A percentile compares a stretch with the other conserved stretches of the same genome.
Evolutionary conservation across 768 basidiomycete genomes (phyloP).

Genomic region (Termitomyces sp.): DNA sequence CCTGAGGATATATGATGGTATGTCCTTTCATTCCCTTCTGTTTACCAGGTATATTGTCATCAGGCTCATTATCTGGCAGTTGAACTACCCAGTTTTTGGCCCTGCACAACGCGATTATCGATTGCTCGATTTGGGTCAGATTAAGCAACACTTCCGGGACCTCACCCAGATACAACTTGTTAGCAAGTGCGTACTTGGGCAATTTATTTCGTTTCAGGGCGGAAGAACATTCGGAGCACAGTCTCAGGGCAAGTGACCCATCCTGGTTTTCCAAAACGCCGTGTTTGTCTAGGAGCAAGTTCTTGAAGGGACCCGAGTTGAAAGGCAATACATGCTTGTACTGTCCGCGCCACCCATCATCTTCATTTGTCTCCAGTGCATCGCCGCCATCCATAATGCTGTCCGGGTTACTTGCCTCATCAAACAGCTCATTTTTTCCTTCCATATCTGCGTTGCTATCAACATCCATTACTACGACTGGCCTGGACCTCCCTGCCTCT

Average conservation of each 20-base stretch:
- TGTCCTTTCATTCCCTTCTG: conserved; percentile 37
- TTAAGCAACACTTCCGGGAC: conserved; percentile 29
- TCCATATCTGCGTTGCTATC: too few species aligned
- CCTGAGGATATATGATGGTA: conserved; percentile 40
- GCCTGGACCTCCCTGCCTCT: too few species aligned
- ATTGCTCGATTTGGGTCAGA: conserved; percentile 36
- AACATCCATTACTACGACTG: too few species aligned
- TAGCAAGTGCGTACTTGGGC: conserved; percentile 31
- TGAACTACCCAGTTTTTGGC: conserved; percentile 37
- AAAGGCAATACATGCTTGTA: too few species aligned
- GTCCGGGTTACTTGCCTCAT: too few species aligned
- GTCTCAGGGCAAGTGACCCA: not conserved
- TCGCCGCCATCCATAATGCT: too few species aligned
- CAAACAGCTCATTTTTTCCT: too few species aligned
- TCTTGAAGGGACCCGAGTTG: too few species aligned
- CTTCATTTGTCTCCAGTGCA: too few species aligned
- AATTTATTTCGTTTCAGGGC: conserved; percentile 16
- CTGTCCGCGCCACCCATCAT: too few species aligned
- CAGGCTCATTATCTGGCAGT: conserved; percentile 23
- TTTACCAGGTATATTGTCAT: not conserved
- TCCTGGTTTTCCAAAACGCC: too few species aligned
- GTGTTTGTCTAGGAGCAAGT: too few species aligned
- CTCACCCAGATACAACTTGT: conserved; percentile 27
- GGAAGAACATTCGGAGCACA: conserved; percentile 24
- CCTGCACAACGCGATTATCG: conserved; percentile 36